Evolutionary conservation across 257 asterid genomes (phyloP).

Genomic region (Nicotiana paniculata): DNA sequence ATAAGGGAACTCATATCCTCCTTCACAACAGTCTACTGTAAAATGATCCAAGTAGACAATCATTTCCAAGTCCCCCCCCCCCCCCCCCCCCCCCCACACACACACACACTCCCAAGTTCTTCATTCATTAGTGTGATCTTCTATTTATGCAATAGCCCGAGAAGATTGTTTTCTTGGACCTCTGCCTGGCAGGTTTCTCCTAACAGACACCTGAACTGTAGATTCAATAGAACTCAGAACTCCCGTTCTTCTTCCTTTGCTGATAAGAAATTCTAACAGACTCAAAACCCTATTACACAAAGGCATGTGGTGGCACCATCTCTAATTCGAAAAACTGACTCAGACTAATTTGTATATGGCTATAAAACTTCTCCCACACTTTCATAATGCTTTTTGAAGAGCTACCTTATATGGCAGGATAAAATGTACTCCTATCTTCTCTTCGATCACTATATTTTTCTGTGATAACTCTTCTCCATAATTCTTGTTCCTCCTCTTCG

Average conservation of each 20-base stretch:
- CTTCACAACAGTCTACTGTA: background rate
- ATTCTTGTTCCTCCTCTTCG: background rate
- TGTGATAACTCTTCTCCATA: background rate
- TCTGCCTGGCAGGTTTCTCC: background rate
- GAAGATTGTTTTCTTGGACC: background rate
- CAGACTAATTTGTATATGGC: background rate
- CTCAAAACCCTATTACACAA: background rate
- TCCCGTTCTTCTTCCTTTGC: background rate
- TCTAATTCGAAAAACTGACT: background rate
- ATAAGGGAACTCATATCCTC: background rate
- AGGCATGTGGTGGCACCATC: background rate
- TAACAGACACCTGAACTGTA: background rate
- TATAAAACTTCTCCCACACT: background rate
- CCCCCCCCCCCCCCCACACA: too few relatives aligned
- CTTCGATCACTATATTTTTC: background rate
- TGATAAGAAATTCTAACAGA: background rate
- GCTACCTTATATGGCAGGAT: background rate
- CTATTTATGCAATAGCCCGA: background rate
- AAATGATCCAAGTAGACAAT: background rate
- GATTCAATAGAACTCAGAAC: background rate
- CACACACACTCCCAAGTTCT: background rate
- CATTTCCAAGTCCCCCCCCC: background rate
- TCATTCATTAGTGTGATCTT: background rate
- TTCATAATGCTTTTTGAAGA: background rate
- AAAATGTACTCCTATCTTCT: background rate